These are phyloP conservation scores for Hymenoscyphus occultus DNA, from an alignment of 2,329 filamentous ascomycete species.

Conservation along the genomic window DNA sequence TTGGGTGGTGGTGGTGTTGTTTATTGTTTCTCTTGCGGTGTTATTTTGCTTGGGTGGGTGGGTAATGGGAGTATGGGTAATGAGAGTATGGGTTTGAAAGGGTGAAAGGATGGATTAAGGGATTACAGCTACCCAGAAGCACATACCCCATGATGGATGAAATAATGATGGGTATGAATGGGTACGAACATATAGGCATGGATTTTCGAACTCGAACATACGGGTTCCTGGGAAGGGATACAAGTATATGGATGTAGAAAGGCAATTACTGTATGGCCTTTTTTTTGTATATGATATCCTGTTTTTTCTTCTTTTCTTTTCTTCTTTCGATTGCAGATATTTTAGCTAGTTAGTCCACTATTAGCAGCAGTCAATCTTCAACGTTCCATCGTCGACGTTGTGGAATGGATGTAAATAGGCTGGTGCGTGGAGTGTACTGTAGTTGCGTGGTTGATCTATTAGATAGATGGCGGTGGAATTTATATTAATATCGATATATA, in stretches of 20 bases:
- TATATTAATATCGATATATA: no score
- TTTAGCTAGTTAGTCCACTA: not conserved
- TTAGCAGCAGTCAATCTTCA: no score
- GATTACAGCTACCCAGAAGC: not conserved
- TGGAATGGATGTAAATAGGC: not conserved
- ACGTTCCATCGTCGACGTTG: no score
- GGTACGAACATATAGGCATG: not conserved
- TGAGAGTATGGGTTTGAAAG: not conserved
- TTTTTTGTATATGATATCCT: constrained; percentile 3
- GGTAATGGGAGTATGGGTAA: not conserved
- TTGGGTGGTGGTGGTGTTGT: no score
- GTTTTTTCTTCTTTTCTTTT: not conserved
- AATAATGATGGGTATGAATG: not conserved
- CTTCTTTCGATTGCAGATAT: not conserved
- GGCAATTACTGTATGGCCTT: not conserved
- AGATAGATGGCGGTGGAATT: no score
- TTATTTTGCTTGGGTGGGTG: not conserved
- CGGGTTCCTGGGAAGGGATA: no score
- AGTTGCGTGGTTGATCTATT: no score
- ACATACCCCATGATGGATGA: not conserved
- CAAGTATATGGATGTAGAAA: not conserved
- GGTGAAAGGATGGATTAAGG: not conserved
- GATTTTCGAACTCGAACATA: no score
- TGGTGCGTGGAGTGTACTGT: not conserved
- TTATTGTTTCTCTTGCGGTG: not conserved